A percentile compares a stretch with the other conserved stretches of the same genome.
Evolutionary conservation across 805 yeast genomes (phyloP).

Genomic region (Candida oleophila): DNA sequence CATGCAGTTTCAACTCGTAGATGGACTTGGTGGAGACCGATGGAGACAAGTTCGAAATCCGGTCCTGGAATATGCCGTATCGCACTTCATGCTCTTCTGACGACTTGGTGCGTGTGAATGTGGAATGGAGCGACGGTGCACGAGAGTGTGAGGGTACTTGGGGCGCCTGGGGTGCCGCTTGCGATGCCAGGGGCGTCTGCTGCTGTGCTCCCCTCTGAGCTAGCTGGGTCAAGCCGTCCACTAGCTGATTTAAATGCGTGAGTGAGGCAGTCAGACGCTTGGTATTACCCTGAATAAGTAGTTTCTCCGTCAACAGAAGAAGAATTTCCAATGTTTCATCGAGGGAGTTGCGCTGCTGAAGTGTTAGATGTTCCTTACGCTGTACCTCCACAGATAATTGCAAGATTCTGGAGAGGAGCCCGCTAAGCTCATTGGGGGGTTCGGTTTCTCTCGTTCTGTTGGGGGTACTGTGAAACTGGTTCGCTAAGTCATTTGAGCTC

Average conservation of each 20-base stretch:
- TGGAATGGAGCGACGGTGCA: neutral
- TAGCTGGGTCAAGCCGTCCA: neutral
- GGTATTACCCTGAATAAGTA: neutral
- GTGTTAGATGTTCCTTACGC: neutral
- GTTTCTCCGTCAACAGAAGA: neutral
- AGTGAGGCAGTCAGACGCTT: neutral
- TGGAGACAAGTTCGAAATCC: slow-evolving; percentile 11
- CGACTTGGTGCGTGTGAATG: neutral
- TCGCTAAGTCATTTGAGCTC: neutral
- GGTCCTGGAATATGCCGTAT: slow-evolving; percentile 11
- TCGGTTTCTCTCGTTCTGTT: neutral
- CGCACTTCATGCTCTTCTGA: slow-evolving; percentile 13
- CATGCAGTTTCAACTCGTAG: slow-evolving; percentile 5
- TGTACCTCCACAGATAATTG: neutral
- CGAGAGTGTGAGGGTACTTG: neutral
- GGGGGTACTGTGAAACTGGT: neutral
- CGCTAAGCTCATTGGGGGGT: neutral
- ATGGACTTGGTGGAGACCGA: slow-evolving; percentile 12
- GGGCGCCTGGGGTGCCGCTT: no score
- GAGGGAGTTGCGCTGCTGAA: neutral
- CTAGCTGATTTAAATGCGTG: neutral
- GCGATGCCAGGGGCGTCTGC: no score
- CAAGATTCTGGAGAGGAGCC: neutral
- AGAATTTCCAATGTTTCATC: neutral
- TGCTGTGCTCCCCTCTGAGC: no score